Evolutionary conservation across 108 stramenopile genomes (phyloP), one percentile per base, ranked within the genome.

Genomic region (Parietichytrium sp.): DNA sequence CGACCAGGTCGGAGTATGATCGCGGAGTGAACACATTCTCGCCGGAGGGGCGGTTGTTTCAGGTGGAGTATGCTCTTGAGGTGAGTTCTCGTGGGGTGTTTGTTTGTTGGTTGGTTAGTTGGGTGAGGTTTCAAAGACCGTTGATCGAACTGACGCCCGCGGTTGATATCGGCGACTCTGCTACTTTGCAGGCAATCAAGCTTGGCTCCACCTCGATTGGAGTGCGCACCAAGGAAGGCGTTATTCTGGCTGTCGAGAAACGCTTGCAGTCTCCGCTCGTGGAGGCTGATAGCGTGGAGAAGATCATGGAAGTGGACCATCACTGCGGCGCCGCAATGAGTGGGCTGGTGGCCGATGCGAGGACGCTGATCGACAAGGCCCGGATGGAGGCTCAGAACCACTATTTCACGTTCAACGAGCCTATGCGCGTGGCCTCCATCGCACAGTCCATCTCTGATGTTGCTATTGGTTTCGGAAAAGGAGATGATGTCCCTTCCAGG

Each of bases 311-410:
- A 80, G 91, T 99, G 79, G 98, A 99, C 84, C 77, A 83, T 0
- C 97, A 99, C 87, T 89, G 98, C 47, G 98, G 97, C 10, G 97
- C 96, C 30, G 98, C 98, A 82, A 95, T 98, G 95, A 92, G 91
- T 78, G 98, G 98, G 12, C 81, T 99, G 29, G 95, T 98, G 25
- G 97, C 96, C 29, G 98, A 98, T 84, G 97, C 97, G 8, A 85
- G 97, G 55, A 99, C 98, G 0, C 84, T 99, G 51, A 94, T 99
- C 12, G 98, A 99, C 85, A 97, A 98, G 87, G 98, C 97, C 3
- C 89, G 98, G 80, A 95, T 99, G 42, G 98, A 99, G 91, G 96
- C 96, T 12, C 97, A 98, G 87, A 99, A 97, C 90, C 98, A 99
- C 84, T 84, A 92, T 25, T 98, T 98, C 88, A 96, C 95, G 50